phyloP scores from a whole-genome alignment of 176 grass and related monocot species.

The Hsuehochloa calcarea region DNA sequence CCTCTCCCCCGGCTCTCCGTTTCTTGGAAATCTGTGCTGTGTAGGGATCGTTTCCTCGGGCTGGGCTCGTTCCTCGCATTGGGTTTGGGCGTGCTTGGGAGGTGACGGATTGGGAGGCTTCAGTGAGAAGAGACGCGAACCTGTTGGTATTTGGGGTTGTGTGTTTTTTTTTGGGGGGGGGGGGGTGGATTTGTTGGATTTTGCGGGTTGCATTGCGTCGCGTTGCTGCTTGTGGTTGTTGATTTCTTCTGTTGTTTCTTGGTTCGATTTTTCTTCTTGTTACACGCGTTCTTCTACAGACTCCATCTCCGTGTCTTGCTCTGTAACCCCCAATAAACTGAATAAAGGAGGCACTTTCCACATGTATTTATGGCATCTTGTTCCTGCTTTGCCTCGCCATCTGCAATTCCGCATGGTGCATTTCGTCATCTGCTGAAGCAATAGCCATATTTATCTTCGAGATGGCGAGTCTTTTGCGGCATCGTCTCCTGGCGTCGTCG shows the following conservation, averaged over 20 bases:
- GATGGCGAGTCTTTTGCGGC: constrained; percentile 2
- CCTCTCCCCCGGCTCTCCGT: background rate
- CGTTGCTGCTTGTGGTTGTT: background rate
- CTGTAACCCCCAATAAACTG: background rate
- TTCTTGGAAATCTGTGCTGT: background rate
- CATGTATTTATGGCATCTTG: background rate
- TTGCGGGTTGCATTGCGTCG: background rate
- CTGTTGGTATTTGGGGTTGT: background rate
- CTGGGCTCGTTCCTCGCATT: background rate
- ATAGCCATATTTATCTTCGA: background rate
- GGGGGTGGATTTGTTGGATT: background rate
- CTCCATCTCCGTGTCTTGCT: background rate
- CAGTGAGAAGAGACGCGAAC: background rate
- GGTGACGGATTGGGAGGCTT: no score
- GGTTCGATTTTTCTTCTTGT: background rate
- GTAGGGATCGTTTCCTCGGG: background rate
- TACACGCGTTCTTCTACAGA: background rate
- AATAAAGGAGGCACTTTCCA: background rate
- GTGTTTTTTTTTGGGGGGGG: background rate
- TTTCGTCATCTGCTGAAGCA: constrained; percentile 17
- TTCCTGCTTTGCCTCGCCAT: background rate
- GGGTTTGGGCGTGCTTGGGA: background rate
- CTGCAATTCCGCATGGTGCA: constrained; percentile 29
- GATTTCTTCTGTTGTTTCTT: background rate
- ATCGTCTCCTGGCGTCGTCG: background rate